phyloP scores from a whole-genome alignment of 2,329 filamentous ascomycete genomes.

The Pseudocercospora fuligena region DNA sequence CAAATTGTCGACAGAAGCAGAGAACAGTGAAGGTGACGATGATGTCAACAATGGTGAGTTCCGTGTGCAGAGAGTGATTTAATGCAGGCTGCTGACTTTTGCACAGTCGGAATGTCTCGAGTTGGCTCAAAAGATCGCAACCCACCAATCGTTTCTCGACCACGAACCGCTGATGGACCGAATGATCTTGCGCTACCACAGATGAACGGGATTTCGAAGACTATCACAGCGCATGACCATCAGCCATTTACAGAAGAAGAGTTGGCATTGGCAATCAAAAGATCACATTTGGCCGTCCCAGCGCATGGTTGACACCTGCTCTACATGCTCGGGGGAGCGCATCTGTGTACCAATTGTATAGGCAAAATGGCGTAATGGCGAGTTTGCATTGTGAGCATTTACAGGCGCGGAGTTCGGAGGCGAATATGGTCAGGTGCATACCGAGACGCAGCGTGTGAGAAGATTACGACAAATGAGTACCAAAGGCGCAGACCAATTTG shows the following conservation, averaged over 20 bases:
- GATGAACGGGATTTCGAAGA: constrained; percentile 33
- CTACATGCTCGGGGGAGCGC: background rate
- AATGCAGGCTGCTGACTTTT: constrained; percentile 12
- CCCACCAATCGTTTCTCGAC: constrained; percentile 26
- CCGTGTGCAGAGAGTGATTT: background rate
- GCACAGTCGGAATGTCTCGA: constrained; percentile 42
- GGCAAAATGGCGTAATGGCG: background rate
- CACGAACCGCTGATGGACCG: constrained; percentile 36
- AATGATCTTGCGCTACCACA: constrained; percentile 10
- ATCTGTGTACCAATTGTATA: background rate
- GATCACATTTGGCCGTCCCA: constrained; percentile 43
- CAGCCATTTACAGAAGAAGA: constrained; percentile 52
- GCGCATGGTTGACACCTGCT: background rate
- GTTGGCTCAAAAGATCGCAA: constrained; percentile 38
- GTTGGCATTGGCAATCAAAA: constrained; percentile 49
- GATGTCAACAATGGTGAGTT: constrained; percentile 53
- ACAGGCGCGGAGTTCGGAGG: background rate
- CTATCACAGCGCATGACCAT: constrained; percentile 40
- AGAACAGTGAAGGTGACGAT: constrained; percentile 50
- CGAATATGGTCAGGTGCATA: background rate
- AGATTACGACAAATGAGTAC: background rate
- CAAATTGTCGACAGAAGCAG: constrained; percentile 42
- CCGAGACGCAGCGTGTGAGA: background rate
- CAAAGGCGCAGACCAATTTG: too few relatives aligned
- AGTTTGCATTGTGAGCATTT: background rate